Base-by-base conservation (phyloP, 495 filamentous ascomycete species). In the Glonium stellatum region DNA sequence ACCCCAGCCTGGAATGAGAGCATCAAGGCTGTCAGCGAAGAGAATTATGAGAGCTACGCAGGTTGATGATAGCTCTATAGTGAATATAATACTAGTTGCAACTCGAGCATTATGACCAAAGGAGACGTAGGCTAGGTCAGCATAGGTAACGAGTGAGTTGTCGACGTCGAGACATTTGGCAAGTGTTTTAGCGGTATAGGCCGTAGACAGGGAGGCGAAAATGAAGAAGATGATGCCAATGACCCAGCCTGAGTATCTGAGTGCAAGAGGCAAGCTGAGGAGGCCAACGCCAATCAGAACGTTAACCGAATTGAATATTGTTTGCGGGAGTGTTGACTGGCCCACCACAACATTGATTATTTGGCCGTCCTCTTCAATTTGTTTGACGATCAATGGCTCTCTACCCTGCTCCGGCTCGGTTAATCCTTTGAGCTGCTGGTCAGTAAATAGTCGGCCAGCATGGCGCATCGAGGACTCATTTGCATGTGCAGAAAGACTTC, bases 221-320 rank as follows among this genome's bases (percentile, higher is more conserved):
- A 80, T 63, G n/a, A 97, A 77, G 57, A 92, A 87, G 9, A 76
- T 58, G 68, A 95, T 77, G 57, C 93, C 93, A 64, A 91, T 79
- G 23, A 97, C 64, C 93, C 93, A 97, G 22, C 93, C 93, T 27
- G 88, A 84, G 66, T 97, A 91, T 61, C 87, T 90, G 66, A 98
- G 76, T 3, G 87, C 93, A 68, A 98, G 80, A 11, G 93, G 95
- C 57, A 98, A 77, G 75, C 87, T 92, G 50, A 98, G 74, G 19
- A 98, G 72, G 0, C 93, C 93, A 48, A 98, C 84, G 18, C 93
- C 93, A 61, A 98, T 92, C 42, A 98, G 74, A 37, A 96, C 89
- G 69, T 98, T 98, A 55, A 95, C 90, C 15, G 89, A 93, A 70
- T 98, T 98, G 75, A 98, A 96, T 60, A 97, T 79, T 0, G 93